These are phyloP conservation scores for Neofusicoccum umdonicola DNA, from an alignment of 2,329 filamentous ascomycete genomes.

Conservation along the genomic window DNA sequence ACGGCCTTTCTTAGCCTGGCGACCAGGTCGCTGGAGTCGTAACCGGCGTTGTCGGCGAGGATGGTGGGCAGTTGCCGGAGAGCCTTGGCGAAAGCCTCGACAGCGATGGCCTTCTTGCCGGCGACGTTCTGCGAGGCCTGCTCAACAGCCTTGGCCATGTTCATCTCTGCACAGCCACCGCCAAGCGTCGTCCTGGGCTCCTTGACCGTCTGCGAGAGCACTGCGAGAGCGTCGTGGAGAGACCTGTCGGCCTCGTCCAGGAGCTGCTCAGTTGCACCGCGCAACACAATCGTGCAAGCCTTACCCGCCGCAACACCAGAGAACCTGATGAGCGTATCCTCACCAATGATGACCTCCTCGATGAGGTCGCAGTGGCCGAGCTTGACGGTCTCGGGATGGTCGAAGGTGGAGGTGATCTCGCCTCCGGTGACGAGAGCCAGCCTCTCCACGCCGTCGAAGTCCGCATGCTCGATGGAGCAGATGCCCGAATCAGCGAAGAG, in stretches of 20 bases:
- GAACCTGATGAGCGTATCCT: slow-evolving; percentile 96
- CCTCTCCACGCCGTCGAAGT: slow-evolving; percentile 97
- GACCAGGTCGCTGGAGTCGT: slow-evolving; percentile 93
- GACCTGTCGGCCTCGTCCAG: slow-evolving; percentile 96
- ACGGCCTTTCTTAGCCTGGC: slow-evolving; percentile 88
- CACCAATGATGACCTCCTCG: slow-evolving; percentile 96
- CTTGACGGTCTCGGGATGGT: slow-evolving; percentile 96
- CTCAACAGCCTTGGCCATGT: slow-evolving; percentile 98
- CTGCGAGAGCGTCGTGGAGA: slow-evolving; percentile 91
- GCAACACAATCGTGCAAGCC: slow-evolving; percentile 94
- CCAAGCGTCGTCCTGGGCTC: slow-evolving; percentile 93
- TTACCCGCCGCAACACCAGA: slow-evolving; percentile 91
- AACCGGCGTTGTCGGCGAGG: slow-evolving; percentile 92
- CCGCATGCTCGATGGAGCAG: slow-evolving; percentile 97
- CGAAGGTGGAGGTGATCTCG: slow-evolving; percentile 96
- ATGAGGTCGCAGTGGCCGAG: slow-evolving; percentile 93
- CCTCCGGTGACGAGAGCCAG: slow-evolving; percentile 92
- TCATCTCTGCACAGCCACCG: slow-evolving; percentile 95
- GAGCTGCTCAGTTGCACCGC: slow-evolving; percentile 93
- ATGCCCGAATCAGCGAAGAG: slow-evolving; percentile 97
- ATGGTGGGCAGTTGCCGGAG: slow-evolving; percentile 94
- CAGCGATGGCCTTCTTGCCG: slow-evolving; percentile 94
- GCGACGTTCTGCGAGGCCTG: slow-evolving; percentile 89
- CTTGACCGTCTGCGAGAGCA: slow-evolving; percentile 92
- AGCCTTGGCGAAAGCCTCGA: slow-evolving; percentile 83